Evolutionary conservation across 495 filamentous ascomycete species (phyloP).

Genomic region (Durotheca rogersii): DNA sequence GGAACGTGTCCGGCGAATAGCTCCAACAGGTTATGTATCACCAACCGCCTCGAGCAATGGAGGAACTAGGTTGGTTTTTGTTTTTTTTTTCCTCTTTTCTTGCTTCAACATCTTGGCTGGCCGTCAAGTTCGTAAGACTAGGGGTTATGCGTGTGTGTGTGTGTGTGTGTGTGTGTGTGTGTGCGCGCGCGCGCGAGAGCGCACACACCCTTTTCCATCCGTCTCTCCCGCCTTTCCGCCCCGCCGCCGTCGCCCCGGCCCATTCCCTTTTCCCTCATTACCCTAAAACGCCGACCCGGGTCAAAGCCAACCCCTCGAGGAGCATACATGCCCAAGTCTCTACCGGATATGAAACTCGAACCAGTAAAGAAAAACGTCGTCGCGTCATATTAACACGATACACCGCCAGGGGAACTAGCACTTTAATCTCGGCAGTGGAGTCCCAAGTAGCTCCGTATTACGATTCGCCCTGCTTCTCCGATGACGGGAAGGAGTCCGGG

Average conservation of each 20-base stretch:
- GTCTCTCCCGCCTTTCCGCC: neutral
- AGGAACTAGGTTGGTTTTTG: too few relatives aligned
- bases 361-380: neutral
- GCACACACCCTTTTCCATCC: neutral
- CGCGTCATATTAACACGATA: neutral
- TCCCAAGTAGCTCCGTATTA: neutral
- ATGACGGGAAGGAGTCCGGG: neutral
- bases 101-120: neutral
- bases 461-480: neutral
- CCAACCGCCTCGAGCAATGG: neutral
- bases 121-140: conserved; percentile 1
- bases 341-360: neutral
- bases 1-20: too few relatives aligned
- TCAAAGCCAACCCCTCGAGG: neutral
- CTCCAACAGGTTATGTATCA: too few relatives aligned
- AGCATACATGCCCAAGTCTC: neutral
- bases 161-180: too few relatives aligned
- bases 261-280: neutral
- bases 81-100: too few relatives aligned
- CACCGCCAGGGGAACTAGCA: neutral
- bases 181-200: too few relatives aligned
- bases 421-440: neutral
- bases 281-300: neutral
- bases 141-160: neutral
- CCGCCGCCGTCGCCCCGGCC: too few relatives aligned